Percentiles rank a stretch among this genome's conserved stretches.
phyloP scores from a whole-genome alignment of 495 filamentous ascomycete genomes.

The Aspergillus leporis region DNA sequence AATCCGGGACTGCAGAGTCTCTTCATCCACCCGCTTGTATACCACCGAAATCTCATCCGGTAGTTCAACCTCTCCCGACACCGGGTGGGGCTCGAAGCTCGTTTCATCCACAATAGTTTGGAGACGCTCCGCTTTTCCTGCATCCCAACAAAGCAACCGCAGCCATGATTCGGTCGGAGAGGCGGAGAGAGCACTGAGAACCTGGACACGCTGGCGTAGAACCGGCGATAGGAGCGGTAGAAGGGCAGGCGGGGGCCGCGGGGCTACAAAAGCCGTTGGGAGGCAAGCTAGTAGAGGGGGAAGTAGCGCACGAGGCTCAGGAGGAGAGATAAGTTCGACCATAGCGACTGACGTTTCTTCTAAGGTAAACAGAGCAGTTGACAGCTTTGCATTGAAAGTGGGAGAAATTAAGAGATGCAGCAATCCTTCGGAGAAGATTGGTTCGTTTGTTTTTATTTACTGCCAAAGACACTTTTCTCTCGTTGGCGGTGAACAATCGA shows the following conservation, averaged over 20 bases:
- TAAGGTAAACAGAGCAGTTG: background rate
- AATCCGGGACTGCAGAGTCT: conserved; percentile 77
- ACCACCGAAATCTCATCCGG: conserved; percentile 60
- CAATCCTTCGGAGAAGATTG: background rate
- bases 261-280: conserved; percentile 79
- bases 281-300: conserved; percentile 80
- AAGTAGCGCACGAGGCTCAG: conserved; percentile 64
- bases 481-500: conserved; percentile 6
- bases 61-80: conserved; percentile 86
- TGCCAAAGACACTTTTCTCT: background rate
- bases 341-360: conserved; percentile 26
- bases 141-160: conserved; percentile 82
- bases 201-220: conserved; percentile 81
- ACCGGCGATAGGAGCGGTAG: conserved; percentile 87
- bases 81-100: conserved; percentile 82
- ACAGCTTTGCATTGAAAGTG: conserved; percentile 6
- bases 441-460: background rate
- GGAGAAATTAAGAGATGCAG: conserved; percentile 2
- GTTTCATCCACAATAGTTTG: conserved; percentile 63
- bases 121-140: conserved; percentile 64
- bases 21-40: conserved; percentile 77
- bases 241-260: conserved; percentile 72
- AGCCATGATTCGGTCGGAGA: conserved; percentile 80
- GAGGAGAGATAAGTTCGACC: conserved; percentile 61
- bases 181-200: conserved; percentile 58